Base-by-base conservation (phyloP, 1,139 yeast genomes). In the Sugiyamaella xylanicola region DNA sequence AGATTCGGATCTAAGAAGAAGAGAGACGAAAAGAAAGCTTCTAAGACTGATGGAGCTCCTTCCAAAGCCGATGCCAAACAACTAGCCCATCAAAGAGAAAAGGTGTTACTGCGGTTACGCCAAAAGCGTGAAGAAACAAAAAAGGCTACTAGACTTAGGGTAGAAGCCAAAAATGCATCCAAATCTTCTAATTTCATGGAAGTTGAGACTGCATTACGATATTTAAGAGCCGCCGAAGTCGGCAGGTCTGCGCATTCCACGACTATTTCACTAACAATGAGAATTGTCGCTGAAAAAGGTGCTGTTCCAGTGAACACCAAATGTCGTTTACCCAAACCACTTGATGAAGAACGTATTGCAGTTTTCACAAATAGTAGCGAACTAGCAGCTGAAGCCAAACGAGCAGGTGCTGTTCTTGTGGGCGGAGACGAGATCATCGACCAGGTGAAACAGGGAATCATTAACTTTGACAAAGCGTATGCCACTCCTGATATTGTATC, bases 141-240 rank as follows among this genome's bases (percentile, higher is more conserved):
- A 37, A 55, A 53, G 25, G 65, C 58, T 46, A 58, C 54, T 61
- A 64, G 58, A n/a, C 49, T 57, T 48, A 60, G 65, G 16, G 50
- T 54, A 9, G 68, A 65, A 43, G 65, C 65, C 19, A 56, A 59
- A 40, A 46, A 41, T 11, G 64, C 60, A 41, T 55, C 45, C 61
- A 62, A 60, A 16, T 60, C 68, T 37, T 89, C 91, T 1, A 74
- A 87, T 52, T 86, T 84, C 68, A 84, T 88, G 86, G 85, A 83
- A 47, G 78, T 89, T 11, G 82, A 88, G 11, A 72, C 75, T 19
- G 98, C 97, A 1, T 72, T 91, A 70, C 80, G 86, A 66, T 91
- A 85, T 67, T 70, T 93, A 56, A 79, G 97, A 61, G 96, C 98
- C 0, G 83, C 92, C 3, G 97, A 91, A 71, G 95, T 90, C 4